Percentiles rank a stretch among this genome's conserved stretches.
Evolutionary conservation across 192 early-diverging fungal genomes (phyloP).

Genomic region (Chytriomyces sp.): DNA sequence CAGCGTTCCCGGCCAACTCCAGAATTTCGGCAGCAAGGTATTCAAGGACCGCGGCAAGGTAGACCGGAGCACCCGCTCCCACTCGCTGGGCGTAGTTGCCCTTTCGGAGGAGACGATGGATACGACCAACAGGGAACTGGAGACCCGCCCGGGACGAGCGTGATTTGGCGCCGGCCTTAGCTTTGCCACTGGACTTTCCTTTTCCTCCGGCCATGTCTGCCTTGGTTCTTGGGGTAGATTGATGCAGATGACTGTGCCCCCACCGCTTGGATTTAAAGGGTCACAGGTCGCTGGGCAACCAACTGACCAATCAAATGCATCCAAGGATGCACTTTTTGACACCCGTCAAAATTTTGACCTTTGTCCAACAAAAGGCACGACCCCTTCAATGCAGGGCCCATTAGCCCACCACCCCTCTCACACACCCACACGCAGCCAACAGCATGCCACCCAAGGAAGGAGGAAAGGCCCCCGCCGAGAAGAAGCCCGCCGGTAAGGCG

Average conservation of each 20-base stretch:
- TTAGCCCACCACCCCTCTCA: not conserved
- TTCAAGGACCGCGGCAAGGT: slow-evolving; percentile 94
- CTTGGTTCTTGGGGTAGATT: not conserved
- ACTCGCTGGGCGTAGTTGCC: slow-evolving; percentile 94
- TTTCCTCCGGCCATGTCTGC: slow-evolving; percentile 44
- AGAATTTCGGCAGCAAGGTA: slow-evolving; percentile 96
- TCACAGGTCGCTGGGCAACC: not conserved
- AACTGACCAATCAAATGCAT: not conserved
- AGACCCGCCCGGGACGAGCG: slow-evolving; percentile 90
- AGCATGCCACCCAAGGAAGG: slow-evolving; percentile 57
- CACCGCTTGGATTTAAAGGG: not conserved
- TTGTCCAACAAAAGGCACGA: not conserved
- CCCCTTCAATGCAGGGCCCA: not conserved
- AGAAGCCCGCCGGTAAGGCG: slow-evolving; percentile 61
- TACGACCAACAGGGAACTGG: slow-evolving; percentile 96
- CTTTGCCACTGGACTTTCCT: slow-evolving; percentile 41
- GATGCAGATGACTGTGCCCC: not conserved
- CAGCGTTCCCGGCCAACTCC: slow-evolving; percentile 94
- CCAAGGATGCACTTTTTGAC: not conserved
- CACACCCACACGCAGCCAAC: not conserved
- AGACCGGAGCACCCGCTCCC: slow-evolving; percentile 87
- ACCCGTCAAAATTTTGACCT: not conserved
- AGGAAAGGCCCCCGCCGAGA: slow-evolving; percentile 27
- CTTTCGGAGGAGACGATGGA: slow-evolving; percentile 91
- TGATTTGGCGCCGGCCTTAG: slow-evolving; percentile 58